Base-by-base conservation (phyloP, 164 flowering plant species). In the Vitis rotundifolia region DNA sequence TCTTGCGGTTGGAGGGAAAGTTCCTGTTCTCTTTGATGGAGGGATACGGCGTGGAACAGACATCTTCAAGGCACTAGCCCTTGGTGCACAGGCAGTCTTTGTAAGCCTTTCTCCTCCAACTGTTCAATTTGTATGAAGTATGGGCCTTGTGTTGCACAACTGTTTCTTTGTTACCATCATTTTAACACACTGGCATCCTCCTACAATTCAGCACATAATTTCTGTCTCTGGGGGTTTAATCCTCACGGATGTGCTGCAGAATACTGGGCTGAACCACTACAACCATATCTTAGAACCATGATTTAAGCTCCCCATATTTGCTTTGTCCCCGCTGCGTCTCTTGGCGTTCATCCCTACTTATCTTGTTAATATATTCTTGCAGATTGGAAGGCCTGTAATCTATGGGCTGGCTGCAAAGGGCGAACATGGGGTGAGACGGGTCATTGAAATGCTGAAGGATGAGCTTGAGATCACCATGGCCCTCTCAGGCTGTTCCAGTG, bases 11-110 rank as follows among this genome's bases (percentile, higher is more conserved):
- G 70, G 73, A 69, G 93, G 96, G 11, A 86, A 68, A 74, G 64
- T 92, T 70, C 98, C 94, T 11, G 89, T 92, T 68, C 77, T 92
- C 16, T 61, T 92, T 15, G 93, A 92, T 74, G 97, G 98, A 60
- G 98, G 98, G 44, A 71, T 91, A 48, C 75, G 96, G 59, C 83
- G 93, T 3, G 98, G 96, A 73, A 88, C 96, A 13, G 94, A 92
- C 69, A 76, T 92, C 50, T 92, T 92, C 87, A 92, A 92, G 76
- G 98, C 94, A 61, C 77, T 92, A 71, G 96, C 97, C 61, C 92
- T 92, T 57, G 98, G 97, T n/a, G 97, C 96, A 56, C 79, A 83
- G 76, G 96, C 94, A 69, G 89, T 92, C 37, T 74, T 92, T 76
- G 96, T 91, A 85, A 79, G 75, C 28, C 49, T 59, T 52, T 37